Evolutionary conservation across 1,139 yeast species (phyloP), one percentile per base, ranked within the genome.

Genomic region (Candida sp.): DNA sequence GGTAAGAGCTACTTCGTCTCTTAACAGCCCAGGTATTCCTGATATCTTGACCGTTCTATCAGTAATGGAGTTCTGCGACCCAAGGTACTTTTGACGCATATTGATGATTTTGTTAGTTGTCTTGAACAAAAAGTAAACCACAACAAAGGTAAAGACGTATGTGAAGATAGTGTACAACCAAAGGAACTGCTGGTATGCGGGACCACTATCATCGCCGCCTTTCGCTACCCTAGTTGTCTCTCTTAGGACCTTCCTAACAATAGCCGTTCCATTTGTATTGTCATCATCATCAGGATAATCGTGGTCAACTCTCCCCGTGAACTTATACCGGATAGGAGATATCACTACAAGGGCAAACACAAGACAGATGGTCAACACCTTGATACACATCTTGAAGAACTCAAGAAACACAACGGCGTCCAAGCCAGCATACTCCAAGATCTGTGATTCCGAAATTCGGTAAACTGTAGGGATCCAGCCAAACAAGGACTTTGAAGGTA

Each of bases 401-500:
- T 89, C 87, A 30, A 90, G 71, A 61, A 87, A 90, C 49, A 93
- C 98, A 69, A 83, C 92, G 0, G 98, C 98, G 70, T 94, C 99
- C 42, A 94, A 72, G 0, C 99, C 99, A 1, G 98, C 97, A 63
- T 87, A 88, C 54, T 90, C 93, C 49, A 94, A 75, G 2, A 94
- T 83, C 58, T 92, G 91, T 34, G 83, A 80, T 60, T 94, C 98
- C 27, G 80, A 77, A 17, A 92, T 84, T 17, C 69, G 69, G 65
- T 82, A 83, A 17, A 93, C 71, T 0, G 84, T 81, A 1, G 85
- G 80, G 6, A 93, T 75, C 97, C 98, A 93, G 1, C 94, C 91
- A 60, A 92, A 86, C 25, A 89, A 63, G 4, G 90, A 78, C 46
- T 60, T 66, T 44, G 58, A 50, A 25, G 78, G 81, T 40, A 73